phyloP scores from a whole-genome alignment of 1,284 basidiomycete genomes.

The Ustilago shanxiensis region DNA sequence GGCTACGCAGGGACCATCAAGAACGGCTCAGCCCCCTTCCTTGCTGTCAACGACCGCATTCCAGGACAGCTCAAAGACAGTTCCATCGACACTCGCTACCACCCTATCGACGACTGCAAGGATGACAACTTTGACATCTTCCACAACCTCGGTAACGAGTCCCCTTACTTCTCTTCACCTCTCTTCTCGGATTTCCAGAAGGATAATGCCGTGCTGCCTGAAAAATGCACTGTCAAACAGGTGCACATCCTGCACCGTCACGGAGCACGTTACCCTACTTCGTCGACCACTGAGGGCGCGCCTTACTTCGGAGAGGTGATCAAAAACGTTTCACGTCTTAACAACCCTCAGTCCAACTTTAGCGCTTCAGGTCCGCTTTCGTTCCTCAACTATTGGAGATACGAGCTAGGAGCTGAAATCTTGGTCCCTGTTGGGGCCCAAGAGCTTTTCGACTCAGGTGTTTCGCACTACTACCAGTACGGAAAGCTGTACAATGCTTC shows the following conservation, averaged over 20 bases:
- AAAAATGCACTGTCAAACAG: conserved; percentile 50
- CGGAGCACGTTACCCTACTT: conserved; percentile 52
- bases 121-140: conserved; percentile 52
- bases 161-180: conserved; percentile 55
- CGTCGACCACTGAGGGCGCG: conserved; percentile 52
- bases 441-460: conserved; percentile 73
- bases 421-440: conserved; percentile 85
- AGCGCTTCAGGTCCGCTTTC: conserved; percentile 75
- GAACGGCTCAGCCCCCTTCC: conserved; percentile 55
- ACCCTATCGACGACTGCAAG: conserved; percentile 32
- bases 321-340: conserved; percentile 43
- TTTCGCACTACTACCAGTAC: conserved; percentile 67
- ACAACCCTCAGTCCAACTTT: conserved; percentile 43
- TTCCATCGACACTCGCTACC: conserved; percentile 51
- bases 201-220: conserved; percentile 29
- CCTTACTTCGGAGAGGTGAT: conserved; percentile 47
- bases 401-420: conserved; percentile 76
- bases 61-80: conserved; percentile 41
- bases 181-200: conserved; percentile 50
- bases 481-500: conserved; percentile 58
- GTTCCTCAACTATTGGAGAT: conserved; percentile 80
- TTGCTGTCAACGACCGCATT: conserved; percentile 55
- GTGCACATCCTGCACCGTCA: conserved; percentile 59
- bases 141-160: conserved; percentile 56
- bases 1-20: conserved; percentile 54